Conservation (phyloP, 495 filamentous ascomycete species). For the Parathielavia appendiculata region DNA sequence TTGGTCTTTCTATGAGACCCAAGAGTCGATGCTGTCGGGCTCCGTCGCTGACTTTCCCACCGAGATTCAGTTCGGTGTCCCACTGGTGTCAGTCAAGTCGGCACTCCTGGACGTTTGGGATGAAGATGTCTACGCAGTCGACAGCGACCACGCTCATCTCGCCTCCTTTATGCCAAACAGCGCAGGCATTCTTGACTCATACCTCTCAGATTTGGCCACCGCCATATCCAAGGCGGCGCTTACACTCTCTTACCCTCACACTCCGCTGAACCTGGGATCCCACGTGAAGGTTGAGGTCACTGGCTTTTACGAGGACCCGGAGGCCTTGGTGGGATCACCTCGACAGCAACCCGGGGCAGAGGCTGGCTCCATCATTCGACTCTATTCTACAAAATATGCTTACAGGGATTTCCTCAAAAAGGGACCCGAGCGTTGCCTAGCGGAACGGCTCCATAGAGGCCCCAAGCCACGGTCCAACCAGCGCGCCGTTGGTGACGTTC, state of each 20-base stretch:
- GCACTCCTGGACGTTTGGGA: conserved; percentile 51
- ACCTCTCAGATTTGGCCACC: conserved; percentile 45
- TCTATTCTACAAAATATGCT: conserved; percentile 50
- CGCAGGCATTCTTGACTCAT: conserved; percentile 43
- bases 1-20: conserved; percentile 63
- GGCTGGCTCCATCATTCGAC: conserved; percentile 33
- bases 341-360: conserved; percentile 7
- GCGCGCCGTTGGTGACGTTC: too few species aligned
- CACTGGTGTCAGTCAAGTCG: conserved; percentile 59
- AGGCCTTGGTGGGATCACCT: conserved; percentile 33
- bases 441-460: conserved; percentile 38
- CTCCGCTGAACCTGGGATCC: conserved; percentile 43
- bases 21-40: conserved; percentile 54
- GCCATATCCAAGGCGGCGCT: conserved; percentile 44
- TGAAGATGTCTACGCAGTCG: conserved; percentile 53
- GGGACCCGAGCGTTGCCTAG: conserved; percentile 40
- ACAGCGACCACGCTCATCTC: conserved; percentile 53
- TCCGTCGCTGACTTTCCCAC: conserved; percentile 21
- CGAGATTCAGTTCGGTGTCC: conserved; percentile 48
- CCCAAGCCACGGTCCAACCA: conserved; percentile 1
- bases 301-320: conserved; percentile 57
- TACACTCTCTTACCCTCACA: conserved; percentile 37
- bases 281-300: conserved; percentile 56
- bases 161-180: conserved; percentile 54
- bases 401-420: conserved; percentile 47